A percentile compares a stretch with the other conserved stretches of the same genome.
These are phyloP conservation scores for Ophiocordyceps unilateralis DNA, from an alignment of 2,329 filamentous ascomycete species.

Conservation along the genomic window DNA sequence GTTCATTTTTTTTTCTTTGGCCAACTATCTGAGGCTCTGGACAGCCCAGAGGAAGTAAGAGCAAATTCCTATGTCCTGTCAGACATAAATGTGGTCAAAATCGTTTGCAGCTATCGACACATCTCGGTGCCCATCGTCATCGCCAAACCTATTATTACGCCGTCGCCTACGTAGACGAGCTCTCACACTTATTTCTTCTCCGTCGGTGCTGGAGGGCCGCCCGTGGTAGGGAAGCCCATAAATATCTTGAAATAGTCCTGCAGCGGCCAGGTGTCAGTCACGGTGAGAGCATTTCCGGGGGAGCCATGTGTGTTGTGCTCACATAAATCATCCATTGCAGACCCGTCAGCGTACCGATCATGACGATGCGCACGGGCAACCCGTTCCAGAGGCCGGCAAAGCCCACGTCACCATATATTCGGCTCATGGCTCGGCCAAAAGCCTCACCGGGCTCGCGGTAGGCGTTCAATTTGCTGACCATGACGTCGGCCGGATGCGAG, in stretches of 20 bases:
- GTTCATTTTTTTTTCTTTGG: no score
- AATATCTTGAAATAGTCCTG: conserved; percentile 79
- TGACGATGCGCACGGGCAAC: conserved; percentile 67
- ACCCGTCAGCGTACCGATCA: conserved; percentile 70
- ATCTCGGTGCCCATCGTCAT: no score
- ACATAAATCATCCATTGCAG: conserved; percentile 90
- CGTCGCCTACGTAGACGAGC: no score
- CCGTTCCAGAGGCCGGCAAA: conserved; percentile 87
- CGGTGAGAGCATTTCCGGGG: background rate
- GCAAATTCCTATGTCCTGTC: no score
- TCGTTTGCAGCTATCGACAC: no score
- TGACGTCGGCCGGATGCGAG: conserved; percentile 67
- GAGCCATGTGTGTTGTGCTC: conserved; percentile 13
- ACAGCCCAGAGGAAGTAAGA: no score
- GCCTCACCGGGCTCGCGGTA: conserved; percentile 60
- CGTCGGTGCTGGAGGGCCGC: conserved; percentile 40
- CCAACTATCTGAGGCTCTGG: no score
- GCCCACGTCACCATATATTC: conserved; percentile 78
- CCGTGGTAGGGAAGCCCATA: conserved; percentile 74
- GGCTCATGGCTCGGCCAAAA: conserved; percentile 55
- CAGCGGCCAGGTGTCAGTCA: background rate
- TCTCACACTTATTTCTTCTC: conserved; percentile 23
- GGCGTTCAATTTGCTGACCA: conserved; percentile 85
- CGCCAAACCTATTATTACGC: no score
- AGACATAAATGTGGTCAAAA: no score